Evolutionary conservation across 345 rosid genomes (phyloP).

Genomic region (Eucalyptus rudis): DNA sequence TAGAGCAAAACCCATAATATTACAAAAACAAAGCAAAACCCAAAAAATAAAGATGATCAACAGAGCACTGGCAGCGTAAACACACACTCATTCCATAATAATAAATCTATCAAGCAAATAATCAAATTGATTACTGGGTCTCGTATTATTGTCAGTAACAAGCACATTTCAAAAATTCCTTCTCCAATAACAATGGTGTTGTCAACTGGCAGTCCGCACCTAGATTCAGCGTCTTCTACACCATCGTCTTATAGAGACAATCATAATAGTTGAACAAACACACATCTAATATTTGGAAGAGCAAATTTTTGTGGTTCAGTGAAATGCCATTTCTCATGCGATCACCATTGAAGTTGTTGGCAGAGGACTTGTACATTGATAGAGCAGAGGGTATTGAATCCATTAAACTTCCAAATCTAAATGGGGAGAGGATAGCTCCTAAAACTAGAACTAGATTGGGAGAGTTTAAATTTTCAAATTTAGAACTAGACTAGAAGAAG

Average conservation of each 20-base stretch:
- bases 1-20: background rate
- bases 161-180: background rate
- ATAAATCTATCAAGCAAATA: background rate
- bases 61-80: background rate
- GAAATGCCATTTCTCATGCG: background rate
- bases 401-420: background rate
- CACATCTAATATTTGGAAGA: too few species aligned
- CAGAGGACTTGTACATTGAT: too few species aligned
- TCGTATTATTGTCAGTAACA: too few species aligned
- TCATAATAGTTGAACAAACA: background rate
- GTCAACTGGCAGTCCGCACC: rapidly evolving
- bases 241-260: too few species aligned
- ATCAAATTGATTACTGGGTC: too few species aligned
- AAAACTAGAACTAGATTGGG: too few species aligned
- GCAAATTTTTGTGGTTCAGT: background rate
- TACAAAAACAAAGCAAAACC: too few species aligned
- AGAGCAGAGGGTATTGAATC: background rate
- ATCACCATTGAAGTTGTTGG: background rate
- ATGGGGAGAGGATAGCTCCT: background rate
- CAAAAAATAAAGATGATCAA: too few species aligned
- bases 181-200: too few species aligned
- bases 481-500: background rate
- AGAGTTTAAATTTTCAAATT: background rate
- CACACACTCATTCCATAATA: background rate
- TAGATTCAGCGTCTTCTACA: background rate